Evolutionary conservation across 257 asterid genomes (phyloP).

Genomic region (Solanum gandarillasii): DNA sequence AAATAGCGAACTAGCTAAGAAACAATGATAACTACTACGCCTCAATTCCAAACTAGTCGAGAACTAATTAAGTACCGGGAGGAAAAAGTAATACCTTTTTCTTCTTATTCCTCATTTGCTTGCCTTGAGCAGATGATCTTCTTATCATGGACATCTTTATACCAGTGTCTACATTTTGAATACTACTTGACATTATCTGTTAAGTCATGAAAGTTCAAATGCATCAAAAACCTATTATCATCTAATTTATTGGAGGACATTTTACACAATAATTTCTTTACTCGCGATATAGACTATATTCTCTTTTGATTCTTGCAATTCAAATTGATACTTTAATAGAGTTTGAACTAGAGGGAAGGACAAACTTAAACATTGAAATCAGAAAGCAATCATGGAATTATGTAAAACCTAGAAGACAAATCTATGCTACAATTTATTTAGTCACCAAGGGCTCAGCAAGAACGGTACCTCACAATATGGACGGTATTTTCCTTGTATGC

Average conservation of each 20-base stretch:
- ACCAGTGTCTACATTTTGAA: background rate
- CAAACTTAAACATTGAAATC: background rate
- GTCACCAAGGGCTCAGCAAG: background rate
- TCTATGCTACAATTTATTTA: background rate
- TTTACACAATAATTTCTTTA: background rate
- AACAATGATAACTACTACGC: background rate
- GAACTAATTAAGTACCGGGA: background rate
- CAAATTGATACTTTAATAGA: background rate
- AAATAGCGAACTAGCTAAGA: background rate
- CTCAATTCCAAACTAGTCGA: background rate
- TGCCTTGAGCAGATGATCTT: background rate
- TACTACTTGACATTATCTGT: background rate
- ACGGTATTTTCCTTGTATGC: slow-evolving; percentile 6
- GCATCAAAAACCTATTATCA: background rate
- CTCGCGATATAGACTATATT: background rate
- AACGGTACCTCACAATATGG: slow-evolving; percentile 20
- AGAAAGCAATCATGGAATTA: background rate
- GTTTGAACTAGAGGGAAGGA: background rate
- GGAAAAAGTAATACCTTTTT: background rate
- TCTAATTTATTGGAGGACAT: background rate
- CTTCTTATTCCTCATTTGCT: background rate
- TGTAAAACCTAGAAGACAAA: background rate
- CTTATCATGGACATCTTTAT: background rate
- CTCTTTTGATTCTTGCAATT: background rate
- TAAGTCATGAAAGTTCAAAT: background rate